Evolutionary conservation across 495 filamentous ascomycete genomes (phyloP).

Genomic region (Parathielavia appendiculata): DNA sequence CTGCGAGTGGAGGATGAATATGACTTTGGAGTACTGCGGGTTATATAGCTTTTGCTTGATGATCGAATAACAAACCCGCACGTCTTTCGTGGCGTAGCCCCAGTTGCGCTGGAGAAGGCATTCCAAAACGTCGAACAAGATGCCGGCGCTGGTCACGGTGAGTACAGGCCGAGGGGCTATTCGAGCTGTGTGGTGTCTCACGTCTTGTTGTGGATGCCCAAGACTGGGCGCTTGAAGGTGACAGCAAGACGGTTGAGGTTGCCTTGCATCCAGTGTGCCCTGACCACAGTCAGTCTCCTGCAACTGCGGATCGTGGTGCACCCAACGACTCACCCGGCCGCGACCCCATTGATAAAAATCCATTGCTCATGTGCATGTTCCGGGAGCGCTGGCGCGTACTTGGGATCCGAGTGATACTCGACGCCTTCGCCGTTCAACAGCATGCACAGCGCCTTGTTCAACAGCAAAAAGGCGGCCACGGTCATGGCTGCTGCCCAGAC

Average conservation of each 20-base stretch:
- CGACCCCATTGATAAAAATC: conserved; percentile 71
- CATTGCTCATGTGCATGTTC: conserved; percentile 58
- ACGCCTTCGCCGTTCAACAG: conserved; percentile 45
- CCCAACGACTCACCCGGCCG: conserved; percentile 46
- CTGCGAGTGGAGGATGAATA: conserved; percentile 77
- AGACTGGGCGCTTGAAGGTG: conserved; percentile 68
- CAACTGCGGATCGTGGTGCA: not conserved
- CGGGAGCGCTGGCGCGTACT: conserved; percentile 38
- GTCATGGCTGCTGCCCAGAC: conserved; percentile 44
- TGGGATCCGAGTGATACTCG: conserved; percentile 39
- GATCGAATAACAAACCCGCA: conserved; percentile 52
- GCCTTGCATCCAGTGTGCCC: conserved; percentile 55
- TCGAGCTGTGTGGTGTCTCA: conserved; percentile 23
- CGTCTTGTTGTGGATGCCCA: conserved; percentile 81
- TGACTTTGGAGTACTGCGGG: conserved; percentile 59
- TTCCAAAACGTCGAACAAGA: conserved; percentile 70
- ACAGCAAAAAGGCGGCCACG: conserved; percentile 32
- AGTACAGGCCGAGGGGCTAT: not conserved
- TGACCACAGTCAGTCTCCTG: conserved; percentile 10
- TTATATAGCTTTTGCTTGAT: conserved; percentile 57
- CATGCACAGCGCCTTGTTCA: conserved; percentile 50
- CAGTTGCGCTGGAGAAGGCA: conserved; percentile 75
- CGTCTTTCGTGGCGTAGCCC: conserved; percentile 63
- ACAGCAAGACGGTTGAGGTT: conserved; percentile 67
- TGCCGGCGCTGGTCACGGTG: conserved; percentile 39